Percentiles rank a stretch among this genome's conserved stretches.
These are phyloP conservation scores for Scutellaria minor DNA, from an alignment of 257 asterid genomes.

Conservation along the genomic window DNA sequence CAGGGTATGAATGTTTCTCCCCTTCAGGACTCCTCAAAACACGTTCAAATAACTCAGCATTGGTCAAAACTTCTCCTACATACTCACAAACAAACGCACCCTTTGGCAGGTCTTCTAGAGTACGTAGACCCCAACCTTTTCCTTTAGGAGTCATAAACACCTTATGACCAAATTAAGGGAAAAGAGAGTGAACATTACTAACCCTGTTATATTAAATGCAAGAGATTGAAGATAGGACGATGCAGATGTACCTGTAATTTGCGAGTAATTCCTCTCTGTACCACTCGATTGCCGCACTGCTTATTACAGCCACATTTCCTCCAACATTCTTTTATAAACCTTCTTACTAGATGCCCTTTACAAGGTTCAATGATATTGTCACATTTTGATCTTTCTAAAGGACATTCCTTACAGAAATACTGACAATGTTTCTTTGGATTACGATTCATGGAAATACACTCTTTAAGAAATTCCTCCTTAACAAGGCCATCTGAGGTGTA, in stretches of 20 bases:
- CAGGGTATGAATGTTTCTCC: slow-evolving; percentile 83
- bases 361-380: slow-evolving; percentile 67
- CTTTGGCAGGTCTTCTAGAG: slow-evolving; percentile 90
- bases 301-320: slow-evolving; percentile 86
- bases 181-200: slow-evolving; percentile 20
- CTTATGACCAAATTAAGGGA: slow-evolving; percentile 44
- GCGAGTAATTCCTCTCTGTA: slow-evolving; percentile 85
- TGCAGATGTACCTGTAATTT: slow-evolving; percentile 66
- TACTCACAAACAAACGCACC: slow-evolving; percentile 97
- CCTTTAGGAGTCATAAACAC: slow-evolving; percentile 77
- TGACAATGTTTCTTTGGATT: slow-evolving; percentile 70
- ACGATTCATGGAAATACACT: slow-evolving; percentile 77
- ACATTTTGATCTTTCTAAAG: slow-evolving; percentile 73
- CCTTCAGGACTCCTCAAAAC: slow-evolving; percentile 54
- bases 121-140: slow-evolving; percentile 98
- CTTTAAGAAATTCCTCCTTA: slow-evolving; percentile 73
- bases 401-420: slow-evolving; percentile 78
- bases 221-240: slow-evolving; percentile 8
- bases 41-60: slow-evolving; percentile 78
- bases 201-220: neutral
- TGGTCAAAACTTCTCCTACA: slow-evolving; percentile 92
- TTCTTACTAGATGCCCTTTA: slow-evolving; percentile 90
- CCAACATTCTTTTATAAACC: slow-evolving; percentile 95
- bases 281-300: slow-evolving; percentile 94
- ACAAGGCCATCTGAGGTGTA: slow-evolving; percentile 83